Base-by-base conservation (phyloP, 768 basidiomycete genomes). In the Tubosaeta sp. region DNA sequence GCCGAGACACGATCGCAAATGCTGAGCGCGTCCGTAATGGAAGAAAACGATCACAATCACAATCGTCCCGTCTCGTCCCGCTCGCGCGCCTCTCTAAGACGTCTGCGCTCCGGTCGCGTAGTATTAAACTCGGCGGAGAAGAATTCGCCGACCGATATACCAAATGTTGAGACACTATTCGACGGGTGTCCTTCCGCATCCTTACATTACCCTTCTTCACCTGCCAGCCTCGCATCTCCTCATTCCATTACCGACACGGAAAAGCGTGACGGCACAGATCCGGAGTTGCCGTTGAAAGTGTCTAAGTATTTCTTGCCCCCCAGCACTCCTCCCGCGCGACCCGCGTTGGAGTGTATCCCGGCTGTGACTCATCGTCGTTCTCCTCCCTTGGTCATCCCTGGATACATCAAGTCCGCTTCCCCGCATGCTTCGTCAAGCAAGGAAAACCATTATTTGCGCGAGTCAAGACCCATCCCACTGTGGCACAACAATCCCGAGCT, bases 241-340 rank as follows among this genome's bases (percentile, higher is more conserved):
- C 29, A n/a, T n/a, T 25, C 27, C 9, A 13, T 13, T 16, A 16
- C 6, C 6, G 38, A 27, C 29, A 14, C 4, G 3, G 35, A 36
- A 14, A 48, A 21, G 11, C 1, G 6, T 2, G 8, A 13, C 13
- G 14, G 38, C 47, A 38, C 22, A 19, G 29, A 38, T 35, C 18
- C 21, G 14, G 44, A 35, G 1, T 13, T 22, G 12, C 49, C 36
- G 0, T 5, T 27, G 10, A 61, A 50, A 43, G 52, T 47, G 3
- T 65, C 64, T 49, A 64, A 62, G 29, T 65, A 64, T 42, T 65
- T 65, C 7, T 4, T 22, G 1, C 19, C 10, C 7, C 8, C 2
- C 12, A 32, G 31, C 9, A 8, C 46, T 2, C 27, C 21, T 21
- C 19, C 10, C 11, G 27, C 41, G 4, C 18, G n/a, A 39, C 31